phyloP scores from a whole-genome alignment of 1,284 basidiomycete genomes.

The Cyathus olla region DNA sequence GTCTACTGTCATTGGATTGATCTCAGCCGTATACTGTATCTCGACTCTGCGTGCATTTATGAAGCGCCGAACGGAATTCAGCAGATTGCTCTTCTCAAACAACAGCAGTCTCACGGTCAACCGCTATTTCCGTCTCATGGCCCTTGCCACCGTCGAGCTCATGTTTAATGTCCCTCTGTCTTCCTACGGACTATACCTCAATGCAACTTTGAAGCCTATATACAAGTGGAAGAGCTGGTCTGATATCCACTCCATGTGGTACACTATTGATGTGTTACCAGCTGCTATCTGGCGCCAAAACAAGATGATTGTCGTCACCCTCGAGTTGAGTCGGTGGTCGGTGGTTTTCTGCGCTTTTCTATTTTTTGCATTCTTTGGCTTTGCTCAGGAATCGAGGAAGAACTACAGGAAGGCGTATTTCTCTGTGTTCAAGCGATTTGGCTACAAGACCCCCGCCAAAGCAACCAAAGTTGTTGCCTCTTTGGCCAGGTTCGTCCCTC shows the following conservation, averaged over 20 bases:
- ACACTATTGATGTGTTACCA: constrained; percentile 49
- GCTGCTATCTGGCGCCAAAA: constrained; percentile 38
- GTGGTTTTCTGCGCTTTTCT: constrained; percentile 24
- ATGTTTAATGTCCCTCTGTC: constrained; percentile 59
- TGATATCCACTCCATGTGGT: constrained; percentile 62
- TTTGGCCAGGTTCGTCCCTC: no score
- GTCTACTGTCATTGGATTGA: constrained; percentile 49
- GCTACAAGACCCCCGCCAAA: no score
- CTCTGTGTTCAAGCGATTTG: no score
- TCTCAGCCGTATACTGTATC: constrained; percentile 52
- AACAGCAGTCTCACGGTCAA: constrained; percentile 44
- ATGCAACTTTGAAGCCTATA: constrained; percentile 27
- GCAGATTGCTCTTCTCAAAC: constrained; percentile 43
- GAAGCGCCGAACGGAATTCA: constrained; percentile 50
- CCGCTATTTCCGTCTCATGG: constrained; percentile 74
- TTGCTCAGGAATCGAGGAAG: constrained; percentile 32
- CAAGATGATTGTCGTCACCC: not conserved
- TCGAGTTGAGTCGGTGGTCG: not conserved
- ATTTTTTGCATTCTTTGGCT: constrained; percentile 53
- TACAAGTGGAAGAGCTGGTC: constrained; percentile 64
- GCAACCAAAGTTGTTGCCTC: no score
- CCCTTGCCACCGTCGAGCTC: constrained; percentile 60
- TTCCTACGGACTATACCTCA: constrained; percentile 50
- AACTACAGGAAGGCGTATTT: constrained; percentile 52
- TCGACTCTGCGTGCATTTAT: constrained; percentile 48